Base-by-base conservation (phyloP, 176 grass and related monocot genomes). In the Juncus effusus region DNA sequence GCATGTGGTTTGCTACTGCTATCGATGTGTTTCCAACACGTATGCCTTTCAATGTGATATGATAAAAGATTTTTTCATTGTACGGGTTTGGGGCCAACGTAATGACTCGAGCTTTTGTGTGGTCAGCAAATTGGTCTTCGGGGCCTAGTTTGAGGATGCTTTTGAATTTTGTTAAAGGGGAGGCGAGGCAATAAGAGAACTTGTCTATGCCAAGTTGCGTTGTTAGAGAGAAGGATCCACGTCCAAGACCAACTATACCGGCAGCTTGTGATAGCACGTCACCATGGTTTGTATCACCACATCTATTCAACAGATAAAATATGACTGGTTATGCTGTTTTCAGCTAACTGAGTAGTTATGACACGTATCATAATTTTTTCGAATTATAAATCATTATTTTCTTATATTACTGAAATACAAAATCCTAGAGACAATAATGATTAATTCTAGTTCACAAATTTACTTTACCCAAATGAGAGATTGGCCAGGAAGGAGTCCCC, bases 151-250 rank as follows among this genome's bases (percentile, higher is more conserved):
- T 77, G 49, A 87, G 70, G 63, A 13, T 79, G 3, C 76, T 77
- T 0, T 61, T 19, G 6, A 13, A 54, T 14, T 10, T n/a, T 6
- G 85, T 76, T 4, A 10, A 55, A 6, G 60, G 61, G 53, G 79
- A 54, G 16, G 75, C 75, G 5, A 87, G 80, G 85, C 85, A 87
- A 77, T 84, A 87, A 72, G 78, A 79, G 80, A 87, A 87, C 60
- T 71, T 59, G 10, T 38, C 66, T 42, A 83, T 59, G 2, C 61
- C 58, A 47, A 87, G 85, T 77, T 84, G 85, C 56, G 64, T 67
- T 15, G 70, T 40, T 15, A 87, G 72, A 16, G 85, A 87, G 54
- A 87, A 59, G 6, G 71, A 37, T 0, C 85, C 80, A 28, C 80
- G 76, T 51, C 76, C 80, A 51, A 87, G 79, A 52, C 76, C 85